Conservation (phyloP, 1,284 basidiomycete genomes). For the Sanghuangporus sanghuang region DNA sequence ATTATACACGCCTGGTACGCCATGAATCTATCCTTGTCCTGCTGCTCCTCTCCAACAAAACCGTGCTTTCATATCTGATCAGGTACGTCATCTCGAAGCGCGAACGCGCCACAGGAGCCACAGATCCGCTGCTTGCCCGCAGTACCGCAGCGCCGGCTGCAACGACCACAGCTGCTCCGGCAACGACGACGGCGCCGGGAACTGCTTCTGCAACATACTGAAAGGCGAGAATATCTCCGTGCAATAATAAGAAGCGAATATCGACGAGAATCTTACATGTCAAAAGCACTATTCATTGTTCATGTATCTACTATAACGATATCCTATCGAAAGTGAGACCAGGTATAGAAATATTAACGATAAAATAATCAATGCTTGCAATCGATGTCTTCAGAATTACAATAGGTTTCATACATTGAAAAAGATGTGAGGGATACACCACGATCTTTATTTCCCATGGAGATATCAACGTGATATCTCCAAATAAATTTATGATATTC, state of each 20-base stretch:
- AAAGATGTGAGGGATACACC: too few relatives aligned
- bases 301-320: too few relatives aligned
- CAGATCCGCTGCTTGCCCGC: not conserved
- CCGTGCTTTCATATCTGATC: not conserved
- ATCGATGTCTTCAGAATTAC: not conserved
- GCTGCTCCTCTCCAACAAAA: not conserved
- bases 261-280: too few relatives aligned
- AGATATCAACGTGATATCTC: not conserved
- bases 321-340: too few relatives aligned
- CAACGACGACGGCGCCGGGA: not conserved
- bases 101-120: constrained; percentile 5
- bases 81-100: constrained; percentile 42
- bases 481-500: not conserved
- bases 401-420: too few relatives aligned
- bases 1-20: constrained; percentile 50
- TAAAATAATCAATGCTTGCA: not conserved
- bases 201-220: not conserved
- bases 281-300: too few relatives aligned
- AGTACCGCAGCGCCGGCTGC: not conserved
- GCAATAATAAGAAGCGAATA: too few relatives aligned
- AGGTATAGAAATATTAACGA: too few relatives aligned
- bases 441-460: too few relatives aligned
- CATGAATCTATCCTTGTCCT: not conserved
- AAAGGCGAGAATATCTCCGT: not conserved
- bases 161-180: not conserved